Evolutionary conservation across 1,139 yeast species (phyloP), one percentile per base, ranked within the genome.

Genomic region (Candida pseudoviswanathii): DNA sequence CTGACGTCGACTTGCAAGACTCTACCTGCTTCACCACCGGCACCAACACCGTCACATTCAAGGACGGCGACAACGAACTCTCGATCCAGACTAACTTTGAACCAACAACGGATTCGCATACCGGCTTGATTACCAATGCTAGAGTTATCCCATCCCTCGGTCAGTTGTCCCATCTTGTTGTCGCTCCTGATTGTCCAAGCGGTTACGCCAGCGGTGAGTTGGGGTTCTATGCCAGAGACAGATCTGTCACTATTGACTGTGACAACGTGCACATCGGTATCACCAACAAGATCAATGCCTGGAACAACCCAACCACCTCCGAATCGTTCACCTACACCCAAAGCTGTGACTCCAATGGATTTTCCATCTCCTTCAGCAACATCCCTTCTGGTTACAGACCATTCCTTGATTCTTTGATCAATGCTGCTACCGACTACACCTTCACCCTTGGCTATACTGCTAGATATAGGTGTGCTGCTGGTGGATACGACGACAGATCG

Each of bases 141-240:
- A 53, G 58, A 43, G 27, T 30, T 1, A 30, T 58, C 27, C 62
- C 65, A 5, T 34, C 58, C 4, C 25, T 58, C 16, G 51, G 50
- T 10, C 37, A 43, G 38, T 26, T 41, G 22, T 64, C 61, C 39
- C 43, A 46, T 9, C 56, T 45, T 32, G 25, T 58, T 5, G 43
- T 60, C 10, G 67, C 67, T 27, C 56, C 55, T 5, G 26, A 42
- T n/a, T 67, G 70, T 59, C 39, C 55, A 2, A 48, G 44, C 21
- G 70, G 71, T n/a, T 58, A 60, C 72, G 86, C 87, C 47, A 91
- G 88, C 62, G 96, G 96, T 71, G 88, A 87, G 65, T 78, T 89
- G 49, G 96, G 96, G 59, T 92, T 87, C 46, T 94, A 87, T 63
- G 95, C 96, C 8, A 92, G 87, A 64, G 95, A 88, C 30, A 80